These are phyloP conservation scores for Lactarius indigo DNA, from an alignment of 768 basidiomycete genomes.

Conservation along the genomic window DNA sequence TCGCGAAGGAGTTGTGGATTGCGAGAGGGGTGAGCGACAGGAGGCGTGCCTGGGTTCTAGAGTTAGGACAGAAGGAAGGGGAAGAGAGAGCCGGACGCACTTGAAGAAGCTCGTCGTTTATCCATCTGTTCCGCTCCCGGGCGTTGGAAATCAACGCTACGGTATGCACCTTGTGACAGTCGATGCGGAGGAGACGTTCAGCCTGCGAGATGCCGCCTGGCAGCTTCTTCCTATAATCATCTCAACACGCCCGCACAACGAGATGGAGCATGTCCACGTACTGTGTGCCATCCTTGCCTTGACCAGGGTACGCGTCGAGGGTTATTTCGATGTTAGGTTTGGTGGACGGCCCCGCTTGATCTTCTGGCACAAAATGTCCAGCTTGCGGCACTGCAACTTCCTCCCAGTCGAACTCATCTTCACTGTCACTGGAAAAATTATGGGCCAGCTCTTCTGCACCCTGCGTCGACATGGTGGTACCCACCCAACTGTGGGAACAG, in stretches of 20 bases:
- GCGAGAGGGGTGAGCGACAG: conserved; percentile 80
- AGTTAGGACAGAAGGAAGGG: conserved; percentile 16
- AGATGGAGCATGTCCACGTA: conserved; percentile 34
- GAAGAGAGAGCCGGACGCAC: conserved; percentile 41
- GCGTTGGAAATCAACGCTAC: conserved; percentile 76
- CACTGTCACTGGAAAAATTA: conserved; percentile 10
- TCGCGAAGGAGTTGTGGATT: conserved; percentile 75
- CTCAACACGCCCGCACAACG: neutral
- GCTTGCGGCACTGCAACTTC: conserved; percentile 22
- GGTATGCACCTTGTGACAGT: conserved; percentile 89
- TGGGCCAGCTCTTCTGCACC: neutral
- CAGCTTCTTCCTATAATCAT: conserved; percentile 37
- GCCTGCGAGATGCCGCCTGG: conserved; percentile 44
- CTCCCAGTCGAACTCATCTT: conserved; percentile 26
- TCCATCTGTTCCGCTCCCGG: conserved; percentile 71
- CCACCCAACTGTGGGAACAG: conserved; percentile 4
- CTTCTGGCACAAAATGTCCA: conserved; percentile 1
- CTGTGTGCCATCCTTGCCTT: conserved; percentile 42
- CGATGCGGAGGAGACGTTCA: conserved; percentile 71
- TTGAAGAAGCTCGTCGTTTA: conserved; percentile 80
- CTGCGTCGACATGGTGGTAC: conserved; percentile 13
- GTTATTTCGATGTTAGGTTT: conserved; percentile 67
- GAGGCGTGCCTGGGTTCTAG: conserved; percentile 67
- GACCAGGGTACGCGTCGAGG: conserved; percentile 46
- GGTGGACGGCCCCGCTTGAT: conserved; percentile 28